Evolutionary conservation across 73 alveolate genomes (phyloP).

Genomic region (Tetrahymena thermophila): DNA sequence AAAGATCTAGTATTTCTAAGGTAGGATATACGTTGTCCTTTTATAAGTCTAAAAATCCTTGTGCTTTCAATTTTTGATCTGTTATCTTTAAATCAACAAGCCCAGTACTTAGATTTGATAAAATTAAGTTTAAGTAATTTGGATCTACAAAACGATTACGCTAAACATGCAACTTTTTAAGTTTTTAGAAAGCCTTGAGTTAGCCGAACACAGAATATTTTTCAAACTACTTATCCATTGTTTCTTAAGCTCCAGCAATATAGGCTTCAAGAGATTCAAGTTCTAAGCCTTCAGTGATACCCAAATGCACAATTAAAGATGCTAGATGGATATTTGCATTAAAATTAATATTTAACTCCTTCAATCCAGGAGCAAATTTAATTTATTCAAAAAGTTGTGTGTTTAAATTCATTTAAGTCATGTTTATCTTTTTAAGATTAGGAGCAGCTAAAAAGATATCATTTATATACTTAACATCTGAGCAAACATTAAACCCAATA

Average conservation of each 20-base stretch:
- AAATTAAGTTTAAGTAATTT: background rate
- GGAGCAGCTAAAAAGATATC: background rate
- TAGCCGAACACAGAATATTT: background rate
- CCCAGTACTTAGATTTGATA: background rate
- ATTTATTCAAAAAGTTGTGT: background rate
- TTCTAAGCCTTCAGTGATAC: background rate
- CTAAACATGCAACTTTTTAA: background rate
- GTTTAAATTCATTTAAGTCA: background rate
- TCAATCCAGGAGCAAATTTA: background rate
- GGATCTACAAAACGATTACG: background rate
- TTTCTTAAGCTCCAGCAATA: background rate
- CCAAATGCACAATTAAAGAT: background rate
- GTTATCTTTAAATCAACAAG: background rate
- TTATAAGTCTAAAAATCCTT: background rate
- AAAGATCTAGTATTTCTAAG: background rate
- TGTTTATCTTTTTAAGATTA: background rate
- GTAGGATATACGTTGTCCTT: background rate
- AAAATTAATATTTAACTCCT: background rate
- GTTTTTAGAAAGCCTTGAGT: background rate
- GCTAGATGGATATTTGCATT: background rate
- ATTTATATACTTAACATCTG: background rate
- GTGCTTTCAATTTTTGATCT: background rate
- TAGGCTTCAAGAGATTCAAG: background rate
- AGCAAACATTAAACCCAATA: background rate
- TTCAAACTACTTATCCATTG: background rate